phyloP scores from a whole-genome alignment of 2,329 filamentous ascomycete species.

The Exophiala alcalophila region DNA sequence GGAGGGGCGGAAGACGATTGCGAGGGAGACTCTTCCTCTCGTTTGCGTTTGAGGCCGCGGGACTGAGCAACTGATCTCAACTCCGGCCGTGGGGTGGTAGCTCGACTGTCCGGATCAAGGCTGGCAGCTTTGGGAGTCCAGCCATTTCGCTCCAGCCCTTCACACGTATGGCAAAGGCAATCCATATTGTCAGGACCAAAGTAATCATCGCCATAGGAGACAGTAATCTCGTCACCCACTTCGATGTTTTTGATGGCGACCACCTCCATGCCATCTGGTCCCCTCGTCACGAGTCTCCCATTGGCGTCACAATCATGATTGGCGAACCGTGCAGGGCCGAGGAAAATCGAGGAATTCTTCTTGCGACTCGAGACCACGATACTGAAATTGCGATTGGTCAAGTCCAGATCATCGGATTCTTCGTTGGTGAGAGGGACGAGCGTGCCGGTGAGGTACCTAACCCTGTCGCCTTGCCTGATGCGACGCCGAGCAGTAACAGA shows the following conservation, averaged over 20 bases:
- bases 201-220: slow-evolving; percentile 92
- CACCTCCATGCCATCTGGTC: slow-evolving; percentile 85
- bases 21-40: slow-evolving; percentile 16
- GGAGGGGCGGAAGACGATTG: slow-evolving; percentile 12
- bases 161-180: slow-evolving; percentile 86
- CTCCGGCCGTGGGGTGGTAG: slow-evolving; percentile 16
- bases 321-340: slow-evolving; percentile 91
- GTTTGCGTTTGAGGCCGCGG: slow-evolving; percentile 25
- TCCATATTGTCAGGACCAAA: slow-evolving; percentile 95
- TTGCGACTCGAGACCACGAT: slow-evolving; percentile 91
- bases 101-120: slow-evolving; percentile 16
- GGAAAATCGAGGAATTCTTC: slow-evolving; percentile 86
- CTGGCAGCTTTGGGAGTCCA: slow-evolving; percentile 59
- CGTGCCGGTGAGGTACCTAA: slow-evolving; percentile 88
- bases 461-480: slow-evolving; percentile 76
- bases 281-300: slow-evolving; percentile 78
- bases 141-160: slow-evolving; percentile 70
- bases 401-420: slow-evolving; percentile 78
- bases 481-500: slow-evolving; percentile 75
- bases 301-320: slow-evolving; percentile 97
- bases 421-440: slow-evolving; percentile 89
- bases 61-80: slow-evolving; percentile 2
- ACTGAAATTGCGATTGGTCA: slow-evolving; percentile 88
- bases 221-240: slow-evolving; percentile 90
- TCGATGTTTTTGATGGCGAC: slow-evolving; percentile 78